A percentile compares a stretch with the other conserved stretches of the same genome.
These are phyloP conservation scores for Blumeriella jaapii DNA, from an alignment of 2,329 filamentous ascomycete species.

Conservation along the genomic window DNA sequence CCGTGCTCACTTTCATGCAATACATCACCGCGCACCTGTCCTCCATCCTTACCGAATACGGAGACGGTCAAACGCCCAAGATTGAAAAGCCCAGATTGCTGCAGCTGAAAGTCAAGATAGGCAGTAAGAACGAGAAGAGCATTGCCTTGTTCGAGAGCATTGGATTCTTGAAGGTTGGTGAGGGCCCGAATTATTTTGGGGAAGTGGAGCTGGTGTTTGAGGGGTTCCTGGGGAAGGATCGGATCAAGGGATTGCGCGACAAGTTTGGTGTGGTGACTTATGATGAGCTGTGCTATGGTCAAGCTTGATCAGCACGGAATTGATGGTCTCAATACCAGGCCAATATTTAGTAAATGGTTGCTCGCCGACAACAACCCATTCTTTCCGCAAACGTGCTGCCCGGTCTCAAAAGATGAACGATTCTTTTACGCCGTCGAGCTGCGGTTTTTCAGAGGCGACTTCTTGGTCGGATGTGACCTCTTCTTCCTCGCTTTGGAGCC, in stretches of 20 bases:
- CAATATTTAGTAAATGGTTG: too few relatives aligned
- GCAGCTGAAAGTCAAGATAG: conserved; percentile 51
- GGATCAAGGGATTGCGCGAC: conserved; percentile 23
- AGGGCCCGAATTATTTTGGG: conserved; percentile 50
- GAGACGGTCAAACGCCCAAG: not conserved
- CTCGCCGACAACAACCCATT: too few relatives aligned
- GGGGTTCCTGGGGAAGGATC: conserved; percentile 22
- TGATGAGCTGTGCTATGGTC: conserved; percentile 28
- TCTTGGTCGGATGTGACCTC: too few relatives aligned
- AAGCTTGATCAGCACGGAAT: too few relatives aligned
- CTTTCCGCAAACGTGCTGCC: too few relatives aligned
- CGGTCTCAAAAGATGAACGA: too few relatives aligned
- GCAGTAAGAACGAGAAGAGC: conserved; percentile 42
- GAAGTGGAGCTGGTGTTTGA: conserved; percentile 44
- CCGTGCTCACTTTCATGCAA: conserved; percentile 54
- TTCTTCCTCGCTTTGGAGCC: too few relatives aligned
- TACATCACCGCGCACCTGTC: conserved; percentile 49
- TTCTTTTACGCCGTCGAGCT: too few relatives aligned
- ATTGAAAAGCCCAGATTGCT: conserved; percentile 15
- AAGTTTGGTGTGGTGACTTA: conserved; percentile 29
- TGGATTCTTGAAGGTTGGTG: conserved; percentile 40
- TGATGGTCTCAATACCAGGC: too few relatives aligned
- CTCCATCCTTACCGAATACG: conserved; percentile 47
- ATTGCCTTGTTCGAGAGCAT: conserved; percentile 48
- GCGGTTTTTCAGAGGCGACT: too few relatives aligned